phyloP scores from a whole-genome alignment of 2,329 filamentous ascomycete genomes.

The Aspergillus nomiae region DNA sequence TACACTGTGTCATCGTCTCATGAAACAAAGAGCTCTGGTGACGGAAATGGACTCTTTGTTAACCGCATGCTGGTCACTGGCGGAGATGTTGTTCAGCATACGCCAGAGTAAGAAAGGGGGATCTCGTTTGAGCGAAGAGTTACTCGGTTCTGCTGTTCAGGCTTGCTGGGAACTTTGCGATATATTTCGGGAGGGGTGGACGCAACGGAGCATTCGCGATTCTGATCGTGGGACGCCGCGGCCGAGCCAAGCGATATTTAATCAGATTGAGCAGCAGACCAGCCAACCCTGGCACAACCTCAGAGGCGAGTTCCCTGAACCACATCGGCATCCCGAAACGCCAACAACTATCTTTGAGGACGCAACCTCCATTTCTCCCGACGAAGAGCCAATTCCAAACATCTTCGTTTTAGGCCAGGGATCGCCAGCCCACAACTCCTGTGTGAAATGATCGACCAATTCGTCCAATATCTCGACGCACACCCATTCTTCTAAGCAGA shows the following conservation, averaged over 20 bases:
- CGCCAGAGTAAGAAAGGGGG: conserved; percentile 78
- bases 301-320: conserved; percentile 28
- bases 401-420: conserved; percentile 82
- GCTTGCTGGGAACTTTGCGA: conserved; percentile 95
- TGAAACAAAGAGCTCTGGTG: conserved; percentile 84
- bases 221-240: conserved; percentile 81
- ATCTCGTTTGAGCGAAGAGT: conserved; percentile 74
- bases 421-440: conserved; percentile 49
- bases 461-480: conserved; percentile 78
- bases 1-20: conserved; percentile 88
- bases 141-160: conserved; percentile 84
- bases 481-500: conserved; percentile 63
- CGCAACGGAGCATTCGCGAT: conserved; percentile 67
- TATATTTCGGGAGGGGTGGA: conserved; percentile 90
- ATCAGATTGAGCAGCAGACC: conserved; percentile 55
- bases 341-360: conserved; percentile 96
- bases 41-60: conserved; percentile 82
- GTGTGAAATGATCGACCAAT: conserved; percentile 70
- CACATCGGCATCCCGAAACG: conserved; percentile 68
- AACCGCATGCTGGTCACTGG: conserved; percentile 83
- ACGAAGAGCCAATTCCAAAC: conserved; percentile 78
- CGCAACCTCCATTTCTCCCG: conserved; percentile 79
- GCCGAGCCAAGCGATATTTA: conserved; percentile 75
- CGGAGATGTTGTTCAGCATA: conserved; percentile 90
- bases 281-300: conserved; percentile 43